Evolutionary conservation across 306 rosid species (phyloP), one percentile per base, ranked within the genome.

Genomic region (Cicer arietinum): DNA sequence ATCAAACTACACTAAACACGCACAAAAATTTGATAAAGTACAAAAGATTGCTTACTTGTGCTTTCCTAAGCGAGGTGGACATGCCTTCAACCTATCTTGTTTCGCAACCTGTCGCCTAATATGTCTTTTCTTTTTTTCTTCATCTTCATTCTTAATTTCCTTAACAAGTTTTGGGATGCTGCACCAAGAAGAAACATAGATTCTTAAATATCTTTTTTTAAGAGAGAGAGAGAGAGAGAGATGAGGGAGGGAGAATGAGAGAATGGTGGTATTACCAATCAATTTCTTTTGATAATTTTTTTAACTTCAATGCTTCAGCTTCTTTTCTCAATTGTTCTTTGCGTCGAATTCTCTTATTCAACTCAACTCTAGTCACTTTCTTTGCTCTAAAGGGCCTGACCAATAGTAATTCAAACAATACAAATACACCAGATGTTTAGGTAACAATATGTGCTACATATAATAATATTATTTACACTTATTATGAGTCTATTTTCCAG

Each of bases 21-120:
- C 37, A 30, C 60, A 10, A 3, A 57, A 17, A 16, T 59, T 58
- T 47, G 67, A 45, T 13, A 30, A 13, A 74, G 72, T 30, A 67
- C 35, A 78, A 45, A 52, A 73, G 16, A 73, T 39, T 22, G 62
- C 90, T 77, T 85, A 92, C 99, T 89, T 95, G 91, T 92, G 82
- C 82, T 81, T 95, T 57, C 99, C 99, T 79, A 92, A 44, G 56
- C 98, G 92, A 7, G 98, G 93, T 35, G 98, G 98, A 56, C 88
- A 72, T 51, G 88, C 11, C 75, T 89, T 92, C 12, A 89, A 79
- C 83, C 82, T 86, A 63, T 95, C 99, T 79, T 90, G 82, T 80
- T 85, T 92, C 46, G 93, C 95, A 69, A 85, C 87, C 17, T 82
- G 82, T 43, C 86, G 87, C 85, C 98, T 84, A 67, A 90, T 67